Evolutionary conservation across 1,284 basidiomycete species (phyloP), one percentile per base, ranked within the genome.

Genomic region (Cryptococcus depauperatus): DNA sequence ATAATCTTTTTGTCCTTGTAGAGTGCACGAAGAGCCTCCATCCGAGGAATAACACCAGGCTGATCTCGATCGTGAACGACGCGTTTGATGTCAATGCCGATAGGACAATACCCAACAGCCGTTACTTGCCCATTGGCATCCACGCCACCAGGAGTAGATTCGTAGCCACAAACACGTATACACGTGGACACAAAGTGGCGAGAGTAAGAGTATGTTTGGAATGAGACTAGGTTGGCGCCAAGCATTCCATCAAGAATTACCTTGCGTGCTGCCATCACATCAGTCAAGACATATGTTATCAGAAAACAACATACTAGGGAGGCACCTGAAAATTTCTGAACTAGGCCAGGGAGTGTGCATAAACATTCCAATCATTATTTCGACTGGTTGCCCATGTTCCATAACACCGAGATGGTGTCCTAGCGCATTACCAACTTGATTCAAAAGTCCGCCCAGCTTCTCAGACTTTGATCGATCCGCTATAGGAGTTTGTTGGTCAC

Each of bases 1-100:
- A 99, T 91, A 62, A 99, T 96, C 78, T 97, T 97, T 78, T 96
- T 97, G 58, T 86, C 90, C 59, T 87, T 82, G 72, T 99, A 99
- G 37, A 97, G 73, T 28, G 82, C 76, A 30, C 82, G 77, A 1
- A 98, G 77, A 0, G 88, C 84, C 48, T 87, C 82, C 28, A 93
- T 76, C 72, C 96, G 97, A 21, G 92, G 92, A 51, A 79, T 73
- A 46, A 98, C 85, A 5, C 87, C 90, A 0, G 86, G 81, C 3
- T 82, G 76, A 42, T 81, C 75, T 25, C 84, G 78, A 67, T 97
- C 92, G 45, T 79, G 76, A 22, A 82, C 79, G 28, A 97, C 91
- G 37, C 92, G 79, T 51, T 85, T 84, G 5, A 91, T 88, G 64
- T 99, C 93, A 53, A 99, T 84, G n/a, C 95, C 95, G 40, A 98